Evolutionary conservation across 176 grass and related monocot genomes (phyloP).

Genomic region (Eleusine coracana): DNA sequence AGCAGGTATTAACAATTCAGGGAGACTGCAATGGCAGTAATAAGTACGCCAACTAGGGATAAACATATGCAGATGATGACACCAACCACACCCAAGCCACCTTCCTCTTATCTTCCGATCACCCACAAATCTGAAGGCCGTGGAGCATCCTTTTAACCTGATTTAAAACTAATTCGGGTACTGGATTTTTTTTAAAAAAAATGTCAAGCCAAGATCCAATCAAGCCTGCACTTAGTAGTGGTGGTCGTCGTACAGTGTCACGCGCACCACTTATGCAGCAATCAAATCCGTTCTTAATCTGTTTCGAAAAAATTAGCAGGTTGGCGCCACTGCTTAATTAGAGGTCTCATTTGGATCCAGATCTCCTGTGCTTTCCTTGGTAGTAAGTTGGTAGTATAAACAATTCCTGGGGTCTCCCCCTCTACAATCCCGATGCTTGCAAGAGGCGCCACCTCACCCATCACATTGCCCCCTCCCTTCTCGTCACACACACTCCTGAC

Average conservation of each 20-base stretch:
- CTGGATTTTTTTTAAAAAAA: not conserved
- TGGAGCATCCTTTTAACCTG: constrained; percentile 1
- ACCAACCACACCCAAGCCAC: constrained; percentile 37
- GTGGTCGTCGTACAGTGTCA: not conserved
- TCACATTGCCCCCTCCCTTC: constrained; percentile 16
- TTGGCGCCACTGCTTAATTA: not conserved
- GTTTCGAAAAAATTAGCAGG: not conserved
- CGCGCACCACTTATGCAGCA: constrained; percentile 20
- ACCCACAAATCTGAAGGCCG: constrained; percentile 4
- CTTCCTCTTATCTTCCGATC: constrained; percentile 72
- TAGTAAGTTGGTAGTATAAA: constrained; percentile 80
- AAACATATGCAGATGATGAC: constrained; percentile 52
- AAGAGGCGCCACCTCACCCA: constrained; percentile 48
- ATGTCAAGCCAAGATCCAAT: constrained; percentile 28
- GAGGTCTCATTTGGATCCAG: constrained; percentile 78
- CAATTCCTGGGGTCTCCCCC: constrained; percentile 92
- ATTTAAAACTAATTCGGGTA: constrained; percentile 25
- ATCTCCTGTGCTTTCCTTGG: constrained; percentile 62
- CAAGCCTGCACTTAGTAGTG: constrained; percentile 34
- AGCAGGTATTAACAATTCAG: constrained; percentile 45
- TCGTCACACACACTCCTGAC: constrained; percentile 15
- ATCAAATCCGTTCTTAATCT: constrained; percentile 38
- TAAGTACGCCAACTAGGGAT: constrained; percentile 46
- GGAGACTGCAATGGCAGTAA: constrained; percentile 33
- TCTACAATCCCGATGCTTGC: constrained; percentile 87